Percentiles rank a stretch among this genome's conserved stretches.
Conservation (phyloP, 805 yeast genomes). For the Saturnispora ahearnii region DNA sequence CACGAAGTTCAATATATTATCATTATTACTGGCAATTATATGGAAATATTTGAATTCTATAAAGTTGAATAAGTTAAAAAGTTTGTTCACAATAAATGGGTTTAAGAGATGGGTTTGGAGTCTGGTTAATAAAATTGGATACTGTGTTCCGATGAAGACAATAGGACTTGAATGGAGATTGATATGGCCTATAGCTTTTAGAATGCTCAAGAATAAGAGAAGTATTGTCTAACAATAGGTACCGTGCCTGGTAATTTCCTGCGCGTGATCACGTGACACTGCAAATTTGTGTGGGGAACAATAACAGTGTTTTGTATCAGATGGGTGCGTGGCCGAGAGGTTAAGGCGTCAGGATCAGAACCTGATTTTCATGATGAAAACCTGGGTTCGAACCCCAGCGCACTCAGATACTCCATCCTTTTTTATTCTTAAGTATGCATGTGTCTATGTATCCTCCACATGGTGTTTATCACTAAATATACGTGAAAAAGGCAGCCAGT, state of each 20-base stretch:
- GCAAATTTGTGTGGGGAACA: background rate
- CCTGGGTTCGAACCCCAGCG: slow-evolving; percentile 20
- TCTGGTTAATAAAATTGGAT: background rate
- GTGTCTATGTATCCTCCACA: too few relatives aligned
- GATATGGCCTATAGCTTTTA: background rate
- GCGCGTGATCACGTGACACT: background rate
- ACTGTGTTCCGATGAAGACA: background rate
- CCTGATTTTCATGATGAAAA: slow-evolving; percentile 18
- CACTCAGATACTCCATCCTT: slow-evolving; percentile 8
- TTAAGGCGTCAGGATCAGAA: slow-evolving; percentile 20
- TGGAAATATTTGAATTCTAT: slow-evolving; percentile 16
- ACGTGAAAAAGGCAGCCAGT: too few relatives aligned
- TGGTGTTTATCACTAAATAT: too few relatives aligned
- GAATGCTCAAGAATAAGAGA: background rate
- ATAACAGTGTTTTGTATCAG: background rate
- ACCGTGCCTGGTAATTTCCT: background rate
- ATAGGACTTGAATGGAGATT: background rate
- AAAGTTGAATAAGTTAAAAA: slow-evolving; percentile 9
- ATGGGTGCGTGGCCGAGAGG: slow-evolving; percentile 20
- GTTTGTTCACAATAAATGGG: slow-evolving; percentile 1
- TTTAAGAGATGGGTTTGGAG: slow-evolving; percentile 8
- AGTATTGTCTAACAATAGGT: background rate
- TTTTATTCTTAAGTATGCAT: background rate
- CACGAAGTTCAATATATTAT: slow-evolving; percentile 11
- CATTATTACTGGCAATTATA: slow-evolving; percentile 14